These are phyloP conservation scores for Plasmodium malariae DNA, from an alignment of 169 alveolate species.

Conservation along the genomic window DNA sequence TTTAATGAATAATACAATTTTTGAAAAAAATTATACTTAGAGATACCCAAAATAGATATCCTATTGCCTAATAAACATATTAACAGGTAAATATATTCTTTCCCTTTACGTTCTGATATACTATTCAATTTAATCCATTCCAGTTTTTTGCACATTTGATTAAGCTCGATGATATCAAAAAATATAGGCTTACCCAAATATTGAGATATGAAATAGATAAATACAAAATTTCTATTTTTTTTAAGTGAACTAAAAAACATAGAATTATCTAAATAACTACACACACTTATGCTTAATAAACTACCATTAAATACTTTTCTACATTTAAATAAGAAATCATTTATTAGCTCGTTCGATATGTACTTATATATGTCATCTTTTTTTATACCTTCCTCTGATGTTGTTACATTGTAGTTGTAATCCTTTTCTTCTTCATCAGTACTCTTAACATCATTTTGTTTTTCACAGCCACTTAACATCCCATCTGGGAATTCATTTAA, in stretches of 20 bases:
- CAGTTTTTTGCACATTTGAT: constrained; percentile 35
- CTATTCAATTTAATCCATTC: constrained; percentile 37
- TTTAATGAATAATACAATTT: constrained; percentile 11
- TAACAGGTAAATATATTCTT: constrained; percentile 20
- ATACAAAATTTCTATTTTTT: constrained; percentile 35
- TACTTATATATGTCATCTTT: neutral
- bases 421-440: neutral
- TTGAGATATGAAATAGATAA: constrained; percentile 46
- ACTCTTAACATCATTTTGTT: neutral
- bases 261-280: constrained; percentile 45
- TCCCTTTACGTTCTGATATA: neutral
- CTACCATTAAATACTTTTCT: constrained; percentile 20
- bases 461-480: neutral
- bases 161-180: constrained; percentile 28
- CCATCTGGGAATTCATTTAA: neutral
- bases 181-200: constrained; percentile 18
- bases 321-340: constrained; percentile 12
- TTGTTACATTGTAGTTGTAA: neutral
- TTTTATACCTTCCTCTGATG: neutral
- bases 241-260: constrained; percentile 13
- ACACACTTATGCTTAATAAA: constrained; percentile 32
- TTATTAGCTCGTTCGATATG: neutral
- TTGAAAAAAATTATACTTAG: constrained; percentile 15
- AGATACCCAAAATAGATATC: constrained; percentile 29
- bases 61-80: constrained; percentile 34